Base-by-base conservation (phyloP, 805 yeast species). In the Lachancea cidri region DNA sequence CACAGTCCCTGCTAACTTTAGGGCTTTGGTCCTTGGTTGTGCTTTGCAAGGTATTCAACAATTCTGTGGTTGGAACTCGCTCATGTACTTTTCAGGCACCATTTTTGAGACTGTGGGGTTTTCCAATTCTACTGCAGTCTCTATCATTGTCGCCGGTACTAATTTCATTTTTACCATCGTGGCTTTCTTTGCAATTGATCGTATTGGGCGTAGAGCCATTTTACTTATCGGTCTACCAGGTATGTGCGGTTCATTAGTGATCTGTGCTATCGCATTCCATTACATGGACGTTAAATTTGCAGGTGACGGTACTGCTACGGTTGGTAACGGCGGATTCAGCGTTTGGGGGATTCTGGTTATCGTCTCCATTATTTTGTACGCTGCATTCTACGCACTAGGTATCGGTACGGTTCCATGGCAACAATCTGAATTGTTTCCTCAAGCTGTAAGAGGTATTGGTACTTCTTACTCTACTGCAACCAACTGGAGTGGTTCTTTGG, bases 381-480 rank as follows among this genome's bases (percentile, higher is more conserved):
- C 89, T 35, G 96, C 95, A 2, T 79, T 83, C 40, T 91, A 89
- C 61, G 96, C 97, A 36, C 70, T 86, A 50, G 98, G 98, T 52
- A 86, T 89, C 52, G 98, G 98, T 67, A 89, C 91, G 63, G 93
- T 87, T 41, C 97, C 98, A 42, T 91, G 98, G 98, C 96, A 91
- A 60, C 97, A 93, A 60, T 83, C 91, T 43, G 98, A 91, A 66
- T 70, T 91, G 57, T 88, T 93, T 68, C 93, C 97, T 27, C 95
- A 89, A 72, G 77, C 80, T 47, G 96, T 91, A 25, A 79, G 98
- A 62, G 95, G 96, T 44, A 73, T 87, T 35, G 98, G 98, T 46
- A 81, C 88, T 7, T 86, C 95, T 44, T 82, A 78, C 55, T 88
- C 96, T 2, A 86, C 97, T 9, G 91, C 93, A 13, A 81, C 89